Percentiles rank a stretch among this genome's conserved stretches.
Conservation (phyloP, 2,329 filamentous ascomycete genomes). For the Dactylellina drechsleri region DNA sequence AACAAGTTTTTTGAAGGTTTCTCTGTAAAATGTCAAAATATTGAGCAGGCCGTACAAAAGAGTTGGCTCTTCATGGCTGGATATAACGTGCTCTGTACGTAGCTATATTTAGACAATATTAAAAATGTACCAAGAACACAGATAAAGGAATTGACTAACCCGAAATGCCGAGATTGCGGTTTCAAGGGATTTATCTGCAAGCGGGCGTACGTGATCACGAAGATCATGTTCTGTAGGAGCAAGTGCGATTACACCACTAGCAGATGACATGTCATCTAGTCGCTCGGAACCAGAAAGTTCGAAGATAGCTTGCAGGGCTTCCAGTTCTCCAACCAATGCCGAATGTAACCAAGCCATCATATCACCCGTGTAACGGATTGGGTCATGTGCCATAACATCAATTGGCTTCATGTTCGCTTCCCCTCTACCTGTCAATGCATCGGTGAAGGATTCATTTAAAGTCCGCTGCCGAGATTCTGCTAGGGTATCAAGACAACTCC, state of each 20-base stretch:
- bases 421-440: slow-evolving; percentile 82
- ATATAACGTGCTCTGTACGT: slow-evolving; percentile 86
- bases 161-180: slow-evolving; percentile 56
- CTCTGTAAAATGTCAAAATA: slow-evolving; percentile 85
- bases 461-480: slow-evolving; percentile 88
- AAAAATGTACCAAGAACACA: background rate
- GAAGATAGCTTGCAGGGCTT: slow-evolving; percentile 90
- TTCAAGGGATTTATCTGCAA: slow-evolving; percentile 79
- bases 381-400: slow-evolving; percentile 90
- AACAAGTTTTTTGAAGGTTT: slow-evolving; percentile 83
- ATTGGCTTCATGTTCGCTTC: slow-evolving; percentile 78
- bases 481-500: slow-evolving; percentile 88
- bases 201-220: slow-evolving; percentile 64
- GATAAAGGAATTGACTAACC: slow-evolving; percentile 23
- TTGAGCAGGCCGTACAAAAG: slow-evolving; percentile 90
- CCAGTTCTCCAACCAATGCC: slow-evolving; percentile 89
- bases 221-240: slow-evolving; percentile 69
- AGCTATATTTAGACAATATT: slow-evolving; percentile 37
- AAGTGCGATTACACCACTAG: slow-evolving; percentile 77
- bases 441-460: slow-evolving; percentile 87
- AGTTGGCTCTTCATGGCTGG: slow-evolving; percentile 89
- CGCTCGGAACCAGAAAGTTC: slow-evolving; percentile 71
- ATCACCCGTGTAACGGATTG: slow-evolving; percentile 89
- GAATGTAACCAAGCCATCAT: slow-evolving; percentile 99
- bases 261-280: slow-evolving; percentile 78